Evolutionary conservation across 1,284 basidiomycete species (phyloP), one percentile per base, ranked within the genome.

Genomic region (Tylopilus microsporus): DNA sequence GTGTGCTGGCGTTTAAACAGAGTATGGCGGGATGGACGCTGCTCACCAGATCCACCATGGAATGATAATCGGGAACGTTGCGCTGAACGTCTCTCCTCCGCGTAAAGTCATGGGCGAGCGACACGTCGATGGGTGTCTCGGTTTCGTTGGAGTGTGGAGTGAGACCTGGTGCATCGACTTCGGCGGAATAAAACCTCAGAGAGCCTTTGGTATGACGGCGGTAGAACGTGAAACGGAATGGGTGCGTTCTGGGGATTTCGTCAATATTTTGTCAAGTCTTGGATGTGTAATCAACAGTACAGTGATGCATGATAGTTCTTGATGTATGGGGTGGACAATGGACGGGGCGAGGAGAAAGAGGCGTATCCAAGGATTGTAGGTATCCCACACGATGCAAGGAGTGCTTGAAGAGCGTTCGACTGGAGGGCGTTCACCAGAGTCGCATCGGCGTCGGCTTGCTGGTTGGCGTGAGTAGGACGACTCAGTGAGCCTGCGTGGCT

Each of bases 101-200:
- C 41, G 70, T 73, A 49, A 71, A 73, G 55, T 71, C 69, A 13
- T 71, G 66, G 5, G 49, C 49, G 25, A 73, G 57, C 19, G 58
- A 70, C 6, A 58, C 53, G 6, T 71, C 64, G 36, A 57, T 59
- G 7, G 62, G 62, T 30, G 50, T 39, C n/a, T 49, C 51, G 32
- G 39, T 48, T 49, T 65, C 48, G 53, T 59, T 47, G 53, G 52
- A 50, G 15, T 55, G 7, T 49, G 65, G 57, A 57, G 58, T 53
- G 63, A 63, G 12, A 70, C 58, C 56, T 66, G 69, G 36, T 77
- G 70, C 15, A 66, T 70, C 30, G 77, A 73, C 41, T 42, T 78
- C 74, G 30, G 86, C 70, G 1, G 80, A 73, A 63, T 86, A 83
- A 61, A 83, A 85, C 30, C 84, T 78, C 59, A 86, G 71, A 12